Base-by-base conservation (phyloP, 1,139 yeast genomes). In the Hanseniaspora sp. region DNA sequence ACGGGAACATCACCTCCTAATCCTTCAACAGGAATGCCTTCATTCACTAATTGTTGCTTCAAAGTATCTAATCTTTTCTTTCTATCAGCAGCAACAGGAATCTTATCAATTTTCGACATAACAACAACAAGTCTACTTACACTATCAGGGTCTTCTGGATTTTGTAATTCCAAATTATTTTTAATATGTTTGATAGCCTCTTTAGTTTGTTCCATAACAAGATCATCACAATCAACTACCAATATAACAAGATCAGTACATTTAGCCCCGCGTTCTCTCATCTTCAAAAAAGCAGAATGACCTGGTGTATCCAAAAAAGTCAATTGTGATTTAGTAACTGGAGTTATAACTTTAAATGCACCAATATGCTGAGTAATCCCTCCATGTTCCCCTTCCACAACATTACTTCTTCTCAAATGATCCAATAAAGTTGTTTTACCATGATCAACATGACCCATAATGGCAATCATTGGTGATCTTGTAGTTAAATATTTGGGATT, bases 401-500 rank as follows among this genome's bases (percentile, higher is more conserved):
- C 79, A 0, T 88, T 79, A 0, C 95, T 83, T 61, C 86, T 87
- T 49, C 97, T 75, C 61, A 94, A 71, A 61, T 80, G 78, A 65
- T 94, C 98, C 57, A 92, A 74, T 59, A 92, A 83, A 0, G 98
- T 90, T 1, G 99, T 92, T 65, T 92, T 92, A 1, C 99, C 99
- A 65, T 92, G 99, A 67, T 92, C 99, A 43, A 92, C 98, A 68
- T 92, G 99, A 5, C 99, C 99, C 97, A 92, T 92, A 53, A 92
- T 86, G 0, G 98, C 90, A 1, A 92, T 96, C 30, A 92, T 84
- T 0, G 99, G 98, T 0, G 98, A 88, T 60, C 98, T 74, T 15
- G 81, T 74, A 53, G 79, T 79, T 58, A 84, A 67, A 28, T 67
- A 60, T 9, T 70, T 67, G 5, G 74, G 70, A 45, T 77, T 76